Percentiles rank a stretch among this genome's conserved stretches.
Evolutionary conservation across 2,329 filamentous ascomycete genomes (phyloP).

Genomic region (Colletotrichum somersetense): DNA sequence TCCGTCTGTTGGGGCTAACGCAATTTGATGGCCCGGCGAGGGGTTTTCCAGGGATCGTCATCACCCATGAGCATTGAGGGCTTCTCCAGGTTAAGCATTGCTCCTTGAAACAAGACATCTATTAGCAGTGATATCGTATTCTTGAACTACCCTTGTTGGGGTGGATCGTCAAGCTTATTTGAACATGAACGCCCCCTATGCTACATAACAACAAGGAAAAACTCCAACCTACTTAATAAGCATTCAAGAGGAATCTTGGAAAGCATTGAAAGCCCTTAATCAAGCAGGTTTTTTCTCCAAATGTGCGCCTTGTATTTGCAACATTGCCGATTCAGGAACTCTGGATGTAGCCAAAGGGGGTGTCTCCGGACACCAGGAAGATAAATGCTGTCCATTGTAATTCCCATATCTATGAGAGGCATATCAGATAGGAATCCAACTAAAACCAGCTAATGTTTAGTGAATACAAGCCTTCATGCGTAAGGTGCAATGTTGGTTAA

Average conservation of each 20-base stretch:
- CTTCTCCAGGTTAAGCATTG: neutral
- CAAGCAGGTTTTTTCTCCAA: neutral
- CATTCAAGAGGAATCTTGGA: neutral
- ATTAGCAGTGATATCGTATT: neutral
- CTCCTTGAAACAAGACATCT: neutral
- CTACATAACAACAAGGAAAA: neutral
- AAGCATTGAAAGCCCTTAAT: neutral
- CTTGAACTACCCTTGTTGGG: neutral
- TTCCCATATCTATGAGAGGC: too few species aligned
- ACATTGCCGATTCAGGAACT: neutral
- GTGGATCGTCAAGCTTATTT: neutral
- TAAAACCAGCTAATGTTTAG: neutral
- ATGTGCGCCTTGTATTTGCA: fast-evolving
- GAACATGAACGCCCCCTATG: neutral
- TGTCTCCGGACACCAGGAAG: neutral
- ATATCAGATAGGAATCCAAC: neutral
- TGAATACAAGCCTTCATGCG: too few species aligned
- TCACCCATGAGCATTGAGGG: neutral
- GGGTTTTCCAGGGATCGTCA: neutral
- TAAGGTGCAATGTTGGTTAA: neutral
- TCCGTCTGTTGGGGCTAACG: neutral
- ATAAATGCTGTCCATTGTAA: neutral
- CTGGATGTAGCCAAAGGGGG: neutral
- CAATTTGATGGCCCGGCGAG: neutral
- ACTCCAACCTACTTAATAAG: neutral